These are phyloP conservation scores for Oryza brachyantha DNA, from an alignment of 176 grass and related monocot genomes.

Conservation along the genomic window DNA sequence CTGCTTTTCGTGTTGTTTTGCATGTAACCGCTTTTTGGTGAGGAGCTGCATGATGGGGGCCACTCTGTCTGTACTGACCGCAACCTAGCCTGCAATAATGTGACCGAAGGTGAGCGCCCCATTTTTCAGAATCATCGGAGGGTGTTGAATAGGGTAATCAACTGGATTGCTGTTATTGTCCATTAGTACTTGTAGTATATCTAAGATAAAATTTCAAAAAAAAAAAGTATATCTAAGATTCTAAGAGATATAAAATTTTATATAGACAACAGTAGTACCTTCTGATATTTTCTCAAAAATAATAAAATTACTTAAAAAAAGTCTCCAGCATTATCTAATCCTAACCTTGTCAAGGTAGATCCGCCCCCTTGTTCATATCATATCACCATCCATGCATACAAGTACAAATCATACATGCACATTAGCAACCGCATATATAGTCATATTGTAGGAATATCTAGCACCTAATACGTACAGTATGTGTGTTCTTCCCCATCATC, in stretches of 20 bases:
- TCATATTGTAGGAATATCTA: neutral
- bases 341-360: too few relatives aligned
- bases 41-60: neutral
- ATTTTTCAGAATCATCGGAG: neutral
- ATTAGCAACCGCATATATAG: neutral
- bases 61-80: neutral
- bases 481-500: neutral
- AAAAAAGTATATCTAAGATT: too few relatives aligned
- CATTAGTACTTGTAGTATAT: too few relatives aligned
- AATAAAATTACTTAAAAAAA: too few relatives aligned
- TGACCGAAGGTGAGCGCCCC: neutral
- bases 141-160: neutral
- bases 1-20: neutral
- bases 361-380: too few relatives aligned
- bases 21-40: neutral
- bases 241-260: too few relatives aligned
- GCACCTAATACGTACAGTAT: neutral
- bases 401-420: neutral
- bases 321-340: too few relatives aligned
- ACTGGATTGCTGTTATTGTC: neutral
- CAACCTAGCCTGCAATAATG: neutral
- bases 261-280: too few relatives aligned
- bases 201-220: too few relatives aligned
- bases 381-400: too few relatives aligned
- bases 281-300: too few relatives aligned